These are phyloP conservation scores for Gloeopeniophorella convolvens DNA, from an alignment of 768 basidiomycete genomes.

Conservation along the genomic window DNA sequence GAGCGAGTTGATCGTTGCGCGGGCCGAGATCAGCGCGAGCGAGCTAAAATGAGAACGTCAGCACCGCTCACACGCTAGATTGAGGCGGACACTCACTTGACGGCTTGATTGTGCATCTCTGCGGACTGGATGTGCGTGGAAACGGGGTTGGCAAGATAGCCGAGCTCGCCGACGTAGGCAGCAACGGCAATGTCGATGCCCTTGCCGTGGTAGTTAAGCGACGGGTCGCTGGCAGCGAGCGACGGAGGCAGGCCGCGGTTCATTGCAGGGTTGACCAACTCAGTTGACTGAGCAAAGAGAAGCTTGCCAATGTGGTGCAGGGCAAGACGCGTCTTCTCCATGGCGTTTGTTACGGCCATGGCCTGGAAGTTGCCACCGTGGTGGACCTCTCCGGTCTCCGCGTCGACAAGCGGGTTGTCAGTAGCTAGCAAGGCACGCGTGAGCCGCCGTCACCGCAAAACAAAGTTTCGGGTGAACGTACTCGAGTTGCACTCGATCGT, in stretches of 20 bases:
- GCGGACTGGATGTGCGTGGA: slow-evolving; percentile 81
- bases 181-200: slow-evolving; percentile 82
- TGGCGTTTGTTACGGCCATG: slow-evolving; percentile 76
- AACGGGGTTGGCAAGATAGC: slow-evolving; percentile 77
- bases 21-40: slow-evolving; percentile 75
- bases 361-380: slow-evolving; percentile 91
- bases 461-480: slow-evolving; percentile 32
- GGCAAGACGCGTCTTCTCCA: slow-evolving; percentile 75
- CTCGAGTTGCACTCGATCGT: slow-evolving; percentile 79
- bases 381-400: slow-evolving; percentile 57
- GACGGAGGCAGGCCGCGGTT: slow-evolving; percentile 81
- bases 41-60: slow-evolving; percentile 43
- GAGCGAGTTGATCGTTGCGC: slow-evolving; percentile 70
- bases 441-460: not conserved
- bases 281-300: slow-evolving; percentile 49
- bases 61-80: not conserved
- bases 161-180: slow-evolving; percentile 77
- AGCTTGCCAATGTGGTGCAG: slow-evolving; percentile 47
- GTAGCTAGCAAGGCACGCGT: slow-evolving; percentile 46
- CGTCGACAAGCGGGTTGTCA: slow-evolving; percentile 80
- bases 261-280: slow-evolving; percentile 74
- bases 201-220: slow-evolving; percentile 77
- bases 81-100: slow-evolving; percentile 53
- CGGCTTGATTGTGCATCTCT: slow-evolving; percentile 89
- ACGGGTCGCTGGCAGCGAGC: slow-evolving; percentile 72